Base-by-base conservation (phyloP, 2,329 filamentous ascomycete genomes). In the Zymoseptoria ardabiliae region DNA sequence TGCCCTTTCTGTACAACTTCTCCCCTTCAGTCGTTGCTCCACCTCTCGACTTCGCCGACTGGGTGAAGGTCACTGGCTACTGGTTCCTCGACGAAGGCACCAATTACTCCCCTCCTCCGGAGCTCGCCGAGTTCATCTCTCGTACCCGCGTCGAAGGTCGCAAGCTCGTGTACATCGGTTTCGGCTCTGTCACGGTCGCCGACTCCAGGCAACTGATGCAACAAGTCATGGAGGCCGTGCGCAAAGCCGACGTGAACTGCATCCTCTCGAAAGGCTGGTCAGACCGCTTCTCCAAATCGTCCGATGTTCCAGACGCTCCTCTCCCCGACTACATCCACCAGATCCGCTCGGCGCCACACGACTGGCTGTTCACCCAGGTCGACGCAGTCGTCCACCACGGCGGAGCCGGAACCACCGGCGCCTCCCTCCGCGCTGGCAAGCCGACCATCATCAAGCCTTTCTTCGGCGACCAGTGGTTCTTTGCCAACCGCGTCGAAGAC, bases 1-100 rank as follows among this genome's bases (percentile, higher is more conserved):
- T 97, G n/a, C 94, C 94, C 0, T 99, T 99, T 74, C 76, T 99
- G 52, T 99, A 99, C 79, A 97, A 97, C 75, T 97, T 97, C 73
- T 96, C 90, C 58, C 91, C 92, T 0, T 89, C 85, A 10, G 94
- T 99, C 11, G 94, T 99, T n/a, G 85, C 90, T 2, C 93, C 92
- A 25, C 94, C 94, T 17, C 80, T 97, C 1, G 94, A 99, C 76
- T 99, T 92, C 76, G 93, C 90, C 50, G 94, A 97, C 73, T 99
- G 94, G 94, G 94, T 99, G 72, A 85, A 91, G 50, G 90, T 97
- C 7, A 97, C 94, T 0, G 94, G 94, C 0, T 97, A 99, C 76
- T 99, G 94, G 94, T 97, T 99, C 74, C 77, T 99, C 54, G 88
- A 96, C 66, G 93, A 97, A 73, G 79, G 78, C 3, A 74, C 80